Percentiles rank a stretch among this genome's conserved stretches.
These are phyloP conservation scores for Aquilaria agallochum DNA, from an alignment of 441 rosid genomes.

Conservation along the genomic window DNA sequence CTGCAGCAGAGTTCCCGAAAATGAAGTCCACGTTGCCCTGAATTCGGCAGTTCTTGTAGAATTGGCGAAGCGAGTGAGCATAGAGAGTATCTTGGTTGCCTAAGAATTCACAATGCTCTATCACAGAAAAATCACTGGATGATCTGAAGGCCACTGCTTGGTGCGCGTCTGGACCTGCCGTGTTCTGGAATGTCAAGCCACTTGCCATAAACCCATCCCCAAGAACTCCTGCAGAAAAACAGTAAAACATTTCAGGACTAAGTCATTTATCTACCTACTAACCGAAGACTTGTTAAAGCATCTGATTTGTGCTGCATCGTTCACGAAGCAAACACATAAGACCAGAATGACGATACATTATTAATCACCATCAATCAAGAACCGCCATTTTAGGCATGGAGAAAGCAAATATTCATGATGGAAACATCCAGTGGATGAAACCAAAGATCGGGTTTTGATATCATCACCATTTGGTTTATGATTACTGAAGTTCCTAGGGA, in stretches of 20 bases:
- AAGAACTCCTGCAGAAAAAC: conserved; percentile 46
- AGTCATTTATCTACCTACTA: no score
- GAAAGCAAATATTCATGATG: no score
- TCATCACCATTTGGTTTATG: no score
- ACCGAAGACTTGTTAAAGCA: no score
- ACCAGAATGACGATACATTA: no score
- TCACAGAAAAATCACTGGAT: conserved; percentile 69
- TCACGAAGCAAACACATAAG: no score
- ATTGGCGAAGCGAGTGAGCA: conserved; percentile 90
- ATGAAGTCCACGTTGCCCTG: conserved; percentile 90
- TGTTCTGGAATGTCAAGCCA: conserved; percentile 69
- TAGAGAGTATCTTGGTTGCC: conserved; percentile 93
- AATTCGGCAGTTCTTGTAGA: conserved; percentile 73
- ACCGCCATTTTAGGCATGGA: no score
- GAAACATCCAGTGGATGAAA: no score
- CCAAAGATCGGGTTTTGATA: no score
- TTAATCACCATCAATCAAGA: no score
- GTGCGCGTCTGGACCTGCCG: conserved; percentile 79
- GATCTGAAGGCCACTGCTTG: conserved; percentile 96
- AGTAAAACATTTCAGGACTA: conserved; percentile 4
- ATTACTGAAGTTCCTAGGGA: no score
- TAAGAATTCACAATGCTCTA: conserved; percentile 81
- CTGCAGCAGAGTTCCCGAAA: conserved; percentile 80
- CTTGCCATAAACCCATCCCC: conserved; percentile 98
- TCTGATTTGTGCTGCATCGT: no score